A percentile compares a stretch with the other conserved stretches of the same genome.
phyloP scores from a whole-genome alignment of 2,329 filamentous ascomycete genomes.

The Fusarium bulbicola region DNA sequence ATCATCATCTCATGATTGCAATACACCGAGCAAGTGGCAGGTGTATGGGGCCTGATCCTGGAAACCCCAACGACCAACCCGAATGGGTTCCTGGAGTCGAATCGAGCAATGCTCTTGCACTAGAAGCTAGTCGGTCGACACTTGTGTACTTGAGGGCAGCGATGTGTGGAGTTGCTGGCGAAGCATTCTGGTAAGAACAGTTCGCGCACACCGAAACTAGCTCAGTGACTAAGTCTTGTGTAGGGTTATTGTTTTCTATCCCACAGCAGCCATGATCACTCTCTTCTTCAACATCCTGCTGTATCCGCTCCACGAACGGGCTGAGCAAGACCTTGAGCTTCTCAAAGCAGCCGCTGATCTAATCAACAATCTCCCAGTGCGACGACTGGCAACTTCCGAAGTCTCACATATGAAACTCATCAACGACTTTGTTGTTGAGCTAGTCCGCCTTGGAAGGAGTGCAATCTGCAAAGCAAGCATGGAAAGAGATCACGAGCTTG shows the following conservation, averaged over 20 bases:
- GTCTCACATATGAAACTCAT: constrained; percentile 52
- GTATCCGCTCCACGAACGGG: constrained; percentile 55
- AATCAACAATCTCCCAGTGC: constrained; percentile 51
- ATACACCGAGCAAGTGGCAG: constrained; percentile 65
- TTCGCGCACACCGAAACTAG: accelerated
- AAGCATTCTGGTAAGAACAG: constrained; percentile 59
- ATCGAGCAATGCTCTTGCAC: constrained; percentile 62
- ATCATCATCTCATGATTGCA: constrained; percentile 62
- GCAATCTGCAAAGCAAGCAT: constrained; percentile 47
- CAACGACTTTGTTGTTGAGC: constrained; percentile 55
- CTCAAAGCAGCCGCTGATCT: constrained; percentile 54
- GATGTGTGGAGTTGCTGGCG: constrained; percentile 53
- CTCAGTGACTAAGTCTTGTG: not conserved
- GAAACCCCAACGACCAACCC: constrained; percentile 18
- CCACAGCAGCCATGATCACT: constrained; percentile 61
- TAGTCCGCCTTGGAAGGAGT: constrained; percentile 53
- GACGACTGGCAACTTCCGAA: constrained; percentile 46
- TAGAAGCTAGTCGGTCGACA: constrained; percentile 65
- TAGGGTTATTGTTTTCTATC: constrained; percentile 66
- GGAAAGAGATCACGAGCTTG: not conserved
- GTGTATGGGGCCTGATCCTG: constrained; percentile 45
- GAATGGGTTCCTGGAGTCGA: constrained; percentile 55
- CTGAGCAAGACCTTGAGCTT: constrained; percentile 57
- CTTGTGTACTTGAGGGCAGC: constrained; percentile 58
- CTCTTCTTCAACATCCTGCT: constrained; percentile 65